Base-by-base conservation (phyloP, 2,329 filamentous ascomycete species). In the Xylariaceae sp. region DNA sequence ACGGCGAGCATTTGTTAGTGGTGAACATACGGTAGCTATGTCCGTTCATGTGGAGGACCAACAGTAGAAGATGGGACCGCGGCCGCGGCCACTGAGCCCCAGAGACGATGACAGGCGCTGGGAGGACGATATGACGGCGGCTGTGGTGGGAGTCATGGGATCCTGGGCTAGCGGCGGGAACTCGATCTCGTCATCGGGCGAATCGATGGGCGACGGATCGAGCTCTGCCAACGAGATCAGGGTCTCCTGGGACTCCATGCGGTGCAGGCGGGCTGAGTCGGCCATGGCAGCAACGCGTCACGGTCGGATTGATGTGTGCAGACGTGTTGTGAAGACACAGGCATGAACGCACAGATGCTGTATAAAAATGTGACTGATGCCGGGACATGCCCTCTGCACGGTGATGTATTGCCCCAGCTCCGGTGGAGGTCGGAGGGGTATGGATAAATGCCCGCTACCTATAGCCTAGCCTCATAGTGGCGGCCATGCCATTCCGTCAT, bases 171-270 rank as follows among this genome's bases (percentile, higher is more conserved):
- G 66, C 51, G 70, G 67, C 26, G 67, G 69, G 32, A 74, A 68
- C 19, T 75, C 80, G 52, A 79, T 76, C 55, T 84, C 22, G n/a
- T 43, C 41, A 9, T 43, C 78, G 1, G 74, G 71, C 36, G 71
- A 71, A 22, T 80, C 87, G 41, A 95, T 89, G 0, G 91, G 92
- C 19, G 85, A 84, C 3, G 92, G 92, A 49, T 95, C 91, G 57
- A 96, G 76, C 67, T 92, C 84, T 48, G 86, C 79, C 54, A 96
- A 79, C 40, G 86, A 86, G 54, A 83, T 73, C 49, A 85, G 71
- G 36, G 83, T 83, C 63, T 78, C 77, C 56, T 75, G 71, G 41
- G 78, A 81, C 56, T 72, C 74, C 49, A 68, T 72, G 49, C 63
- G 67, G 51, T 67, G 64, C 30, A 76, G 70, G 68, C 53, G 66